A percentile compares a stretch with the other conserved stretches of the same genome.
Conservation (phyloP, 306 rosid genomes). For the Cicer bijugum region DNA sequence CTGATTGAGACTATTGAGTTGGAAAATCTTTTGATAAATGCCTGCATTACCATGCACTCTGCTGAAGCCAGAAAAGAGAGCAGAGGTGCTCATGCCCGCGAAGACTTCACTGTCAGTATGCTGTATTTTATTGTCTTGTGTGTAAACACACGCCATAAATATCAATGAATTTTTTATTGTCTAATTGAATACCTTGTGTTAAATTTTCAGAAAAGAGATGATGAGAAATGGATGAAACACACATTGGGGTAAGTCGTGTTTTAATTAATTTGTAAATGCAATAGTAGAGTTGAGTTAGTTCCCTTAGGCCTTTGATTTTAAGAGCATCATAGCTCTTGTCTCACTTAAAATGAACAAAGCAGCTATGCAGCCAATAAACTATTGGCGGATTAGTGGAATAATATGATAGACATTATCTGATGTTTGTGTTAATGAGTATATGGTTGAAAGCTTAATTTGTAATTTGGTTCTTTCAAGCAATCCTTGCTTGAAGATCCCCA, state of each 20-base stretch:
- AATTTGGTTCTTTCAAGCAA: no score
- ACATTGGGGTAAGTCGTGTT: constrained; percentile 64
- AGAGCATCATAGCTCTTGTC: constrained; percentile 14
- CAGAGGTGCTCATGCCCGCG: constrained; percentile 94
- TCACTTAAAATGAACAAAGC: background rate
- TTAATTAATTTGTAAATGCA: background rate
- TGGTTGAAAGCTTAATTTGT: no score
- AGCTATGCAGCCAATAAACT: background rate
- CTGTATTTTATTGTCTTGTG: background rate
- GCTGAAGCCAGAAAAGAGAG: constrained; percentile 96
- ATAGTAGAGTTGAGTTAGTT: background rate
- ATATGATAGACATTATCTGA: no score
- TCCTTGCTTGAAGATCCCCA: no score
- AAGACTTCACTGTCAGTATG: constrained; percentile 75
- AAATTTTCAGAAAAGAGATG: constrained; percentile 75
- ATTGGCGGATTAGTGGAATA: background rate
- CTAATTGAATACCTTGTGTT: constrained; percentile 36
- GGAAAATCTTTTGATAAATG: constrained; percentile 87
- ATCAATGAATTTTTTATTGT: background rate
- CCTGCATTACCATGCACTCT: constrained; percentile 80
- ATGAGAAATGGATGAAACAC: constrained; percentile 74
- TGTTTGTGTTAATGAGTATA: no score
- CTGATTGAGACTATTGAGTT: constrained; percentile 78
- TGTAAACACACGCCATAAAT: background rate
- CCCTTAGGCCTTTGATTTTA: background rate